Conservation (phyloP, 2,329 filamentous ascomycete species). For the Aspergillus sp. region DNA sequence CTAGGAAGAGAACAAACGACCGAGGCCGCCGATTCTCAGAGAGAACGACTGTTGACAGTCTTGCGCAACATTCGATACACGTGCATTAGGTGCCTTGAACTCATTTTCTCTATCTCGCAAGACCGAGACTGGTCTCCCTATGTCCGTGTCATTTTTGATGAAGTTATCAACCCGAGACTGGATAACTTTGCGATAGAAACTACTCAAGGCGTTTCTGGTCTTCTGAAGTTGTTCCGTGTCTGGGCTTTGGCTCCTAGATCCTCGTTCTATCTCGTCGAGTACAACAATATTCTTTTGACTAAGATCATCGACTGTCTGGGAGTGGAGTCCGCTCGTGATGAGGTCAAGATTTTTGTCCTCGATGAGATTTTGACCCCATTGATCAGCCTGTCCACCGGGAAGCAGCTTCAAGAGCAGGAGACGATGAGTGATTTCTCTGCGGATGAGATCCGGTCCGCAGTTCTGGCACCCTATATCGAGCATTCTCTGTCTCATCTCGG, state of each 20-base stretch:
- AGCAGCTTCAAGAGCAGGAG: constrained; percentile 53
- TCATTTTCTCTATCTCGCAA: constrained; percentile 72
- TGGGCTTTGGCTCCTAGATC: constrained; percentile 71
- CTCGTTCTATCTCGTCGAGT: constrained; percentile 67
- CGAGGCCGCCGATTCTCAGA: constrained; percentile 27
- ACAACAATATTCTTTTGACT: constrained; percentile 60
- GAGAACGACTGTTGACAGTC: constrained; percentile 33
- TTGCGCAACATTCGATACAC: constrained; percentile 52
- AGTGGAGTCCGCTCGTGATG: constrained; percentile 74
- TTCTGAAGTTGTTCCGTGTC: constrained; percentile 75
- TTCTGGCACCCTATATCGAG: constrained; percentile 60
- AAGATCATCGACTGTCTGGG: constrained; percentile 72
- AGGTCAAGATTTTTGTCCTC: constrained; percentile 81
- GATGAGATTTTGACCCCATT: constrained; percentile 70
- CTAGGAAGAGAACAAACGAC: constrained; percentile 35
- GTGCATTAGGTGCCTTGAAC: constrained; percentile 78
- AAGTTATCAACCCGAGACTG: constrained; percentile 75
- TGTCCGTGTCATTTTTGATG: constrained; percentile 66
- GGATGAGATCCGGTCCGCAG: constrained; percentile 35
- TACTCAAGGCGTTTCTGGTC: constrained; percentile 81
- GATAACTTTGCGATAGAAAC: constrained; percentile 80
- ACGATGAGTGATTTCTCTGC: constrained; percentile 41
- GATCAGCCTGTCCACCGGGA: constrained; percentile 58
- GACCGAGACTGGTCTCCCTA: constrained; percentile 72
- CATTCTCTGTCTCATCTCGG: constrained; percentile 59